A percentile compares a stretch with the other conserved stretches of the same genome.
Conservation (phyloP, 2,329 filamentous ascomycete species). For the Fusarium nanum region DNA sequence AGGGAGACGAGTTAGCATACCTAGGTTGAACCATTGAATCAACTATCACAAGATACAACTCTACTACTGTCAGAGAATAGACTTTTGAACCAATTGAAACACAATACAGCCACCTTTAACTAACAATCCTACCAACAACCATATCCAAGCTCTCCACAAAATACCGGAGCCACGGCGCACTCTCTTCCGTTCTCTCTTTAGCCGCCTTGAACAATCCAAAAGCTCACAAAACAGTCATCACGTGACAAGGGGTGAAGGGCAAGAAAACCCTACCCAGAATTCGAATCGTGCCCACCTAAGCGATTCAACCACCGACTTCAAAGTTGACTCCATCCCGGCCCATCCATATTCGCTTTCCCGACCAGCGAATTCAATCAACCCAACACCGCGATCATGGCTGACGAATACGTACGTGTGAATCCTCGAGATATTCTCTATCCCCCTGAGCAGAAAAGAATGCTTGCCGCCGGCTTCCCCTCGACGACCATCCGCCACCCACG, state of each 20-base stretch:
- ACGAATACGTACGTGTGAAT: slow-evolving; percentile 82
- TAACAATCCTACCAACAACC: neutral
- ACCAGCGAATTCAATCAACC: slow-evolving; percentile 58
- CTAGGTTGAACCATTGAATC: neutral
- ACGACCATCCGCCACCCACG: slow-evolving; percentile 3
- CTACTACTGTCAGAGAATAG: neutral
- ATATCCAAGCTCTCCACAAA: neutral
- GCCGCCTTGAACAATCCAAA: neutral
- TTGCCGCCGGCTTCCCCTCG: slow-evolving; percentile 41
- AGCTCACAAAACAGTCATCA: neutral
- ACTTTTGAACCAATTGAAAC: neutral
- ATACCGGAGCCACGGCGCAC: slow-evolving; percentile 19
- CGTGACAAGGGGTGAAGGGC: slow-evolving; percentile 48
- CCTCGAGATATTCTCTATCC: slow-evolving; percentile 34
- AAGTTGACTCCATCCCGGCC: slow-evolving; percentile 52
- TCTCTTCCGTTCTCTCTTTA: slow-evolving; percentile 1
- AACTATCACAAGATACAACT: neutral
- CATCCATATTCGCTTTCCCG: slow-evolving; percentile 58
- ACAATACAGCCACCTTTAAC: neutral
- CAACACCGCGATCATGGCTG: slow-evolving; percentile 78
- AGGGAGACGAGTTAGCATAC: neutral
- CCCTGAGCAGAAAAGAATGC: slow-evolving; percentile 8
- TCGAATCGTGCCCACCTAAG: slow-evolving; percentile 9
- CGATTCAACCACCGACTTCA: slow-evolving; percentile 41
- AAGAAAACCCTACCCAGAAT: slow-evolving; percentile 54